Evolutionary conservation across 1,284 basidiomycete genomes (phyloP), one percentile per base, ranked within the genome.

Genomic region (Neonothopanus nambi): DNA sequence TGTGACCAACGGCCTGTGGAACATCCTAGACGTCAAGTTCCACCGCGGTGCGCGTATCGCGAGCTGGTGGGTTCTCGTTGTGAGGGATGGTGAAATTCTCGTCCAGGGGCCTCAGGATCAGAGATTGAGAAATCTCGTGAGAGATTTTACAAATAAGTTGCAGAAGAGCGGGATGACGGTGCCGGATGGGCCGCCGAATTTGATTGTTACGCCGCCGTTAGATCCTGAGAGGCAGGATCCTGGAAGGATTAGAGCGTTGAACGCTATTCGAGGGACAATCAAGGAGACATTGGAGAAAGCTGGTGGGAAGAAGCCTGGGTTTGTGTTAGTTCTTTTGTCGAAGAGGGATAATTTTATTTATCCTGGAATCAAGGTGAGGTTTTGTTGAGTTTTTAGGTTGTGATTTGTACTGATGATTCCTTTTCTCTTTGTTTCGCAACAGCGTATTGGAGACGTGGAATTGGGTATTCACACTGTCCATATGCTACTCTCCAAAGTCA

Each of bases 381-480:
- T 55, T 33, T 8, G 35, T 37, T 9, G 12, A 47, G 6, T 41
- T 17, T 26, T n/a, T 36, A 28, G 48, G 48, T 24, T 30, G 9
- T 11, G n/a, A n/a, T 9, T 52, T 40, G 40, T 15, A 30, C 12
- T 20, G 20, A 42, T 53, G 30, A 45, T 5, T 5, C 5, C 26
- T 5, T 5, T 11, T 28, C 5, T 5, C 11, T 5, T 28, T 30
- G 17, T 18, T 30, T 35, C n/a, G 6, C 56, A n/a, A n/a, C n/a
- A 79, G 77, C 71, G 79, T n/a, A 74, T 90, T 39, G 80, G 86
- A 17, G 86, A 90, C 59, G 78, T 85, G 47, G 73, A 80, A 45
- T 61, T 88, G 12, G 89, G 88, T 3, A 61, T 91, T n/a, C 81
- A 82, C 42, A 88, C 88, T 0, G 69, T 86, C 12, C 81, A 82